Percentiles rank a stretch among this genome's conserved stretches.
These are phyloP conservation scores for Escallonia rubra DNA, from an alignment of 129 eudicot species.

Conservation along the genomic window DNA sequence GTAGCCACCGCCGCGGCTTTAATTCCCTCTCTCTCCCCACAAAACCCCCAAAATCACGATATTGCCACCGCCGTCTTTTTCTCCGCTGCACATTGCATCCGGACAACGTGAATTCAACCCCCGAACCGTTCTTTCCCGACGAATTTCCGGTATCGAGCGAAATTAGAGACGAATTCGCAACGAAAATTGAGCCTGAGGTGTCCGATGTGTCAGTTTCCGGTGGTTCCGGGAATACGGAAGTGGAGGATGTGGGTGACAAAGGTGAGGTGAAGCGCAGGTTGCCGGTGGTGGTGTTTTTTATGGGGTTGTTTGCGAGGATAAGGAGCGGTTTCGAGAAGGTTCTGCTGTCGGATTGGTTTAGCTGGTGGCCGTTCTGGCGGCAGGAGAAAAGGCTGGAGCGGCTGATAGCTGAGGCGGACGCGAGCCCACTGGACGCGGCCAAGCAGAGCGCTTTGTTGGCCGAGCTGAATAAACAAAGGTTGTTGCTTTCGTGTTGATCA, in stretches of 20 bases:
- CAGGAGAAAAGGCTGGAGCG: constrained; percentile 61
- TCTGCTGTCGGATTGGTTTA: constrained; percentile 52
- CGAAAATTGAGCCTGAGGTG: constrained; percentile 6
- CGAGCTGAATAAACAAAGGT: constrained; percentile 90
- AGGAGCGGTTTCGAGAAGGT: constrained; percentile 43
- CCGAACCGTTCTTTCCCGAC: constrained; percentile 11
- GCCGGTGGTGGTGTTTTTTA: constrained; percentile 47
- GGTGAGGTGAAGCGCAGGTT: constrained; percentile 29
- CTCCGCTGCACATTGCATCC: constrained; percentile 40
- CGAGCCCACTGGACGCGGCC: constrained; percentile 65
- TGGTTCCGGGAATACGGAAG: constrained; percentile 3
- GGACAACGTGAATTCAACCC: constrained; percentile 33
- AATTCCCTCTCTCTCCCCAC: background rate
- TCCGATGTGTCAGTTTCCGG: background rate
- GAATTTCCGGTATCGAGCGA: constrained; percentile 1
- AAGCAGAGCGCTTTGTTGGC: constrained; percentile 69
- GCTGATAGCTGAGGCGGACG: constrained; percentile 71
- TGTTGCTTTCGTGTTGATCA: no score
- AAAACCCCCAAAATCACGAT: constrained; percentile 14
- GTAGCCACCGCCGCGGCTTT: background rate
- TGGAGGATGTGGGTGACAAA: constrained; percentile 12
- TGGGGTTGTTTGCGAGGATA: constrained; percentile 41
- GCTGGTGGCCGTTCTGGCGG: constrained; percentile 78
- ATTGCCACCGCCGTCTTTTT: constrained; percentile 24
- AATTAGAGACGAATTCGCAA: constrained; percentile 15